phyloP scores from a whole-genome alignment of 169 alveolate species.

The Cryptosporidium meleagridis region DNA sequence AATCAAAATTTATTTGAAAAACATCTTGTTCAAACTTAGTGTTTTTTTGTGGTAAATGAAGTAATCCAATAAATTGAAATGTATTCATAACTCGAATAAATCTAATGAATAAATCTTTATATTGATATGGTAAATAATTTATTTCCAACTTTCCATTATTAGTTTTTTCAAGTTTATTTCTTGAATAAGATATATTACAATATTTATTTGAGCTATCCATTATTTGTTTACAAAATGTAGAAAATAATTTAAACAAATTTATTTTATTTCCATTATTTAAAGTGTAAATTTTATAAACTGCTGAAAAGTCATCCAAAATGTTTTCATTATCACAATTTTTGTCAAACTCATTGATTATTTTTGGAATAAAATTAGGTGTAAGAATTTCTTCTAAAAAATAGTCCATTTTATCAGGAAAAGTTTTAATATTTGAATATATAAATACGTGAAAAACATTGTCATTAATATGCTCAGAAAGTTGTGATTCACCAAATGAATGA shows the following conservation, averaged over 20 bases:
- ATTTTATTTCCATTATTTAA: conserved; percentile 5
- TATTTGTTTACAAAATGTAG: neutral
- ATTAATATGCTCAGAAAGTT: neutral
- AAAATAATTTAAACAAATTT: conserved; percentile 13
- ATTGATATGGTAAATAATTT: neutral
- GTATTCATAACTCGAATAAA: conserved; percentile 27
- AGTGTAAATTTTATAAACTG: conserved; percentile 6
- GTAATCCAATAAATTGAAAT: conserved; percentile 34
- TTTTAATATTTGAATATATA: neutral
- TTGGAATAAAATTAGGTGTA: neutral
- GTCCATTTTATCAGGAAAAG: neutral
- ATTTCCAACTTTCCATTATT: neutral
- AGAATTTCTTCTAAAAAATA: conserved; percentile 21
- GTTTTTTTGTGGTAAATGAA: conserved; percentile 17
- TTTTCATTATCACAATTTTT: neutral
- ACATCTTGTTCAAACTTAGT: neutral
- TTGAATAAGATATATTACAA: neutral
- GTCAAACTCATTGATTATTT: conserved; percentile 8
- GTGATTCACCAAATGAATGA: neutral
- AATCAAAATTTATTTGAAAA: neutral
- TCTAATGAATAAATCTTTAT: conserved; percentile 8
- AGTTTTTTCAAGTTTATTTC: neutral
- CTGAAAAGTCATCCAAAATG: neutral
- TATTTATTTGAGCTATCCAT: neutral
- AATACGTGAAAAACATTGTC: neutral